phyloP scores from a whole-genome alignment of 768 basidiomycete species.

The Terana coerulea region DNA sequence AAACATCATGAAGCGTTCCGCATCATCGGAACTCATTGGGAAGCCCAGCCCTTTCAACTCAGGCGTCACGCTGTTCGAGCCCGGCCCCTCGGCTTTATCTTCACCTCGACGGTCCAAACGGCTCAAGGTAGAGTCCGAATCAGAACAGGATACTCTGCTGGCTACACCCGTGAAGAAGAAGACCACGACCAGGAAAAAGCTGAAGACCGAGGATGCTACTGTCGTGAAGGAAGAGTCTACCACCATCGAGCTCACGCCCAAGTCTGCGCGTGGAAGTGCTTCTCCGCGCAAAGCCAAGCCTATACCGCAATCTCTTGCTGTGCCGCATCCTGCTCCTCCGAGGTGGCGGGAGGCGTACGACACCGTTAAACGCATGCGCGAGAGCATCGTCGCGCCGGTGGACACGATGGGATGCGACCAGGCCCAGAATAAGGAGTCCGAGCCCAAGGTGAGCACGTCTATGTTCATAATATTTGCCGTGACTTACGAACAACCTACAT shows the following conservation, averaged over 20 bases:
- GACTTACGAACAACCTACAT: background rate
- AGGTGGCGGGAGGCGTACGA: constrained; percentile 70
- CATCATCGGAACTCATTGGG: constrained; percentile 32
- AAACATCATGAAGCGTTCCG: constrained; percentile 8
- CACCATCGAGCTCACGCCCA: background rate
- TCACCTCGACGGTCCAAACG: constrained; percentile 15
- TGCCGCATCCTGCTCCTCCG: constrained; percentile 64
- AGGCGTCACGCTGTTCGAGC: constrained; percentile 39
- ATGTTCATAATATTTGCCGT: constrained; percentile 8
- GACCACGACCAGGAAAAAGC: background rate
- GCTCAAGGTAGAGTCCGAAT: background rate
- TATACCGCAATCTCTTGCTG: constrained; percentile 48
- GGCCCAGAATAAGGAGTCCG: constrained; percentile 57
- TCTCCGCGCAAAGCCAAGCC: constrained; percentile 53
- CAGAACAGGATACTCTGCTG: background rate
- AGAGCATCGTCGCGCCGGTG: constrained; percentile 73
- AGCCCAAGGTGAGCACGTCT: constrained; percentile 52
- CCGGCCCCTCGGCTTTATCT: constrained; percentile 9
- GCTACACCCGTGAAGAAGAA: background rate
- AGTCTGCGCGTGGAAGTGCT: background rate
- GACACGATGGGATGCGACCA: constrained; percentile 89
- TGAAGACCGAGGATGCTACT: background rate
- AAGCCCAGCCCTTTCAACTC: constrained; percentile 42
- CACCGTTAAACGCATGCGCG: constrained; percentile 73
- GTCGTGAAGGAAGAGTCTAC: constrained; percentile 8